Base-by-base conservation (phyloP, 225 moss, liverwort and hornwort genomes). In the Anthoceros angustus region DNA sequence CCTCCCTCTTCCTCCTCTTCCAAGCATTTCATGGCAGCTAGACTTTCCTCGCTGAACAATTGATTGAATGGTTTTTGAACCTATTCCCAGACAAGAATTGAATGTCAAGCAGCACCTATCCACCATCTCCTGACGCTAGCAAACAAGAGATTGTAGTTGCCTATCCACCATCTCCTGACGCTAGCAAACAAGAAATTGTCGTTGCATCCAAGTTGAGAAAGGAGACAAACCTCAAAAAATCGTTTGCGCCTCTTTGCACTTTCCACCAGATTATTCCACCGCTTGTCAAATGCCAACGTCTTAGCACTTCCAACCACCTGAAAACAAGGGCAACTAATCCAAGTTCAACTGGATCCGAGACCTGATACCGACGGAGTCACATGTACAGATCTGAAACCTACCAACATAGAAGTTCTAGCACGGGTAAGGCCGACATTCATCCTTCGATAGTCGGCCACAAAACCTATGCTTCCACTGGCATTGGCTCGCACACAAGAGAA, bases 371-470 rank as follows among this genome's bases (percentile, higher is more conserved):
- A 40, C 40, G 23, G 5, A 2, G 42, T 18, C 62, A 11, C 50
- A 66, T 38, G 32, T 70, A 67, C 45, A 68, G 39, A 6, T 5
- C 16, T 39, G 24, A 70, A 42, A 75, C 23, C 39, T 72, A 95
- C 94, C 86, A 95, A 75, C 94, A 95, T 90, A 67, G 94, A 95
- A 69, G 94, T 84, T 80, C 90, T 80, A 43, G 92, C 98, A 38
- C 92, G 79, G 50, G 98, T 98, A 75, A 92, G 74, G 63, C 98
- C 98, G 71, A 93, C 93, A 67, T 93, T 93, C 98, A 92, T 98
- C 21, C 98, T 80, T 67, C 92, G 79, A 69, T 80, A 98, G 68
- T 98, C 92, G 18, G 98, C 92, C 65, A 98, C 92, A 69, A 98
- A 98, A 38, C 92, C 92, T 74, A 98, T 98, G 64, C 89, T 78